phyloP scores from a whole-genome alignment of 192 early-diverging fungal species.

The Umbelopsis vinacea region DNA sequence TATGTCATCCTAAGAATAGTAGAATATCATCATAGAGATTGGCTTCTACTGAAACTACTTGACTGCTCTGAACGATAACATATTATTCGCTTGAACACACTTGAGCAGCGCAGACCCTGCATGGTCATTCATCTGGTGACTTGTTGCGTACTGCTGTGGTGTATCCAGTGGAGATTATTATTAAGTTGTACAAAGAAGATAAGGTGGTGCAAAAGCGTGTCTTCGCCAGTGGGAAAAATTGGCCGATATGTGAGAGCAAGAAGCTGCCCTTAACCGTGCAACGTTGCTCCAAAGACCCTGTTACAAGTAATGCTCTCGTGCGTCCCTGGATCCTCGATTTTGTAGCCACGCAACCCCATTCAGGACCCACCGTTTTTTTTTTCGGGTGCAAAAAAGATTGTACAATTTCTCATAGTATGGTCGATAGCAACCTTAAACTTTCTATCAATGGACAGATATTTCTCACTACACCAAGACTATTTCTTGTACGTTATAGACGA shows the following conservation, averaged over 20 bases:
- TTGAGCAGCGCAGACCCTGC: neutral
- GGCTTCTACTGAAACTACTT: no score
- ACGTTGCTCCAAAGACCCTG: constrained; percentile 12
- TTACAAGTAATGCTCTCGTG: neutral
- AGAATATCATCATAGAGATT: no score
- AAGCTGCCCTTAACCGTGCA: neutral
- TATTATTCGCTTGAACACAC: neutral
- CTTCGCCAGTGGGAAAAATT: constrained; percentile 15
- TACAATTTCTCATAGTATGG: neutral
- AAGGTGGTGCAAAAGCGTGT: constrained; percentile 2
- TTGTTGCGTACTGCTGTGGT: neutral
- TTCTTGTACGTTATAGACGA: neutral
- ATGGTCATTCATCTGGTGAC: constrained; percentile 13
- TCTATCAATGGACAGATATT: neutral
- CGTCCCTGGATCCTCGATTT: neutral
- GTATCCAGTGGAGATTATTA: constrained; percentile 19
- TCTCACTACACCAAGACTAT: no score
- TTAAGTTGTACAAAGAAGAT: constrained; percentile 11
- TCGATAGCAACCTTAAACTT: neutral
- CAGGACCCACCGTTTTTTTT: no score
- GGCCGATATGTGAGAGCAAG: no score
- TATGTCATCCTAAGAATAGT: neutral
- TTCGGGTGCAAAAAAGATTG: neutral
- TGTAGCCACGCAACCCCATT: neutral
- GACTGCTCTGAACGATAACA: no score